Evolutionary conservation across 78 protist species (phyloP).

Genomic region (Pigoraptor vietnamica): DNA sequence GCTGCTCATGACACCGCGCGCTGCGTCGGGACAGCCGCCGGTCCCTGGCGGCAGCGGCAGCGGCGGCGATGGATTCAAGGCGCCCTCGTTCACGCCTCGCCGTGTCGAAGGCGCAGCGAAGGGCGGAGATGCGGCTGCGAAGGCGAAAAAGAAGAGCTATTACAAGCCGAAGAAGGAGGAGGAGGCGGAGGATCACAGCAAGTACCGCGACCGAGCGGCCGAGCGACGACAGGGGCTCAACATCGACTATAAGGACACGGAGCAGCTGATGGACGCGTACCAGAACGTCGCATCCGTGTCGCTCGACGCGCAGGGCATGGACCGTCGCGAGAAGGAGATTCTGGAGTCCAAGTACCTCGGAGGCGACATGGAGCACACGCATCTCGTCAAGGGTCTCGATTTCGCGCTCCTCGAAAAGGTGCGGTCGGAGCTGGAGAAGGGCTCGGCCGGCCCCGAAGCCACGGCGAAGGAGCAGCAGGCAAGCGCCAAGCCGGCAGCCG

Average conservation of each 20-base stretch:
- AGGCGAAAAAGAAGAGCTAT: slow-evolving; percentile 12
- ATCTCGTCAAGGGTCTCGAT: slow-evolving; percentile 68
- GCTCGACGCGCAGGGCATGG: not conserved
- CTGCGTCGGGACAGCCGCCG: not conserved
- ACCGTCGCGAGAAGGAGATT: not conserved
- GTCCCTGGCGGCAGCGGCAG: not conserved
- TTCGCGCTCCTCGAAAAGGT: slow-evolving; percentile 53
- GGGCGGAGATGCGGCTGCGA: not conserved
- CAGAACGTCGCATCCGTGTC: not conserved
- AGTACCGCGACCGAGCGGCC: slow-evolving; percentile 34
- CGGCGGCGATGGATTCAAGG: not conserved
- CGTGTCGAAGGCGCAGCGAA: not conserved
- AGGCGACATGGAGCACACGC: slow-evolving; percentile 65
- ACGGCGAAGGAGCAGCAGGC: too few species aligned
- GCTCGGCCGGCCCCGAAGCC: not conserved
- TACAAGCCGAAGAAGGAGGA: not conserved
- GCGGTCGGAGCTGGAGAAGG: not conserved
- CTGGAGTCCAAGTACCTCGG: slow-evolving; percentile 52
- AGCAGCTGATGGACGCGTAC: not conserved
- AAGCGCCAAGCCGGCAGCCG: too few species aligned
- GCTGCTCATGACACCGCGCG: slow-evolving; percentile 9
- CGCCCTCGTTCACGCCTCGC: not conserved
- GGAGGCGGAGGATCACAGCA: not conserved
- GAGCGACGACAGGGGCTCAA: slow-evolving; percentile 21
- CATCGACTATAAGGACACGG: not conserved